Base-by-base conservation (phyloP, 2,329 filamentous ascomycete genomes). In the Stagonosporopsis vannaccii region DNA sequence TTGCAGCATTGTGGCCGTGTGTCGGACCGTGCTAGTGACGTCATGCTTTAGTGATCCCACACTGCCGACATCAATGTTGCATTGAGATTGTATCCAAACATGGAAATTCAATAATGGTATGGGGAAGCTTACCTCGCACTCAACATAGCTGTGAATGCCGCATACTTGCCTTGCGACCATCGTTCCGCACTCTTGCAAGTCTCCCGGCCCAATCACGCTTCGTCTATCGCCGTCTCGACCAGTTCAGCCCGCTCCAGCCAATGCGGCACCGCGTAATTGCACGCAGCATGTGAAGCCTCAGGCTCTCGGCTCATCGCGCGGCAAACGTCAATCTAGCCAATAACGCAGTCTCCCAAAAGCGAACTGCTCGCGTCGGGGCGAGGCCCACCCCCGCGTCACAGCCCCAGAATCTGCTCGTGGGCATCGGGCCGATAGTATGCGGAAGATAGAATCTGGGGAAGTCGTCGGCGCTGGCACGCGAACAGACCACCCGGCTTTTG, bases 391-490 rank as follows among this genome's bases (percentile, higher is more conserved):
- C 53, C 53, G 42, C 53, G 36, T 47, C 19, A 32, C 36, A 36
- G 22, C 53, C 51, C 53, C 53, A 17, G 46, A 36, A 33, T 56
- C 45, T 42, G 42, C 53, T 56, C 41, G 36, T 11, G 13, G 32
- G 51, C n/a, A 51, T 56, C 41, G 42, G 46, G 23, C 53, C 42
- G 47, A 56, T 39, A 17, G 26, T 28, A 15, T 32, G 33, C 23
- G 51, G 37, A 48, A 30, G 12, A 8, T 9, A 42, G 36, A 56
- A 26, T 42, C 53, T 56, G 53, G 53, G 53, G 53, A 49, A 44
- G 51, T 13, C 33, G 20, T 45, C 45, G 50, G 50, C 43, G 42
- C 22, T 13, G 36, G 19, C 49, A 45, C 25, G 26, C 36, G 26
- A 28, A 43, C 20, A 46, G 35, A 46, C 35, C 39, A 32, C 19